These are phyloP conservation scores for Fusarium illudens DNA, from an alignment of 2,329 filamentous ascomycete genomes.

Conservation along the genomic window DNA sequence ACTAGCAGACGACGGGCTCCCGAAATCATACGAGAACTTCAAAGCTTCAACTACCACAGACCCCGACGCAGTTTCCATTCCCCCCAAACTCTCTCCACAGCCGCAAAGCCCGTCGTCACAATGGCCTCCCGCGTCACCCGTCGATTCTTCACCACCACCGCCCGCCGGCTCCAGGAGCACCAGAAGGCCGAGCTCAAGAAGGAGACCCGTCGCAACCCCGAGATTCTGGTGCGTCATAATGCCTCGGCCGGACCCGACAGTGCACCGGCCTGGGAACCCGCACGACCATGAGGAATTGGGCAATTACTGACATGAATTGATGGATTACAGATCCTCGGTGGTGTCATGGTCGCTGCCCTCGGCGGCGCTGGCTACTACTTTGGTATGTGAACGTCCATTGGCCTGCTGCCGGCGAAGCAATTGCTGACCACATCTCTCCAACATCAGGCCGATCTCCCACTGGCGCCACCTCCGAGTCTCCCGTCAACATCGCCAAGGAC, in stretches of 20 bases:
- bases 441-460: slow-evolving; percentile 81
- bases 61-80: slow-evolving; percentile 29
- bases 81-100: slow-evolving; percentile 20
- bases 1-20: slow-evolving; percentile 27
- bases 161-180: slow-evolving; percentile 59
- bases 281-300: not conserved
- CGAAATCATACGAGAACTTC: slow-evolving; percentile 47
- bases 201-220: slow-evolving; percentile 65
- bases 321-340: slow-evolving; percentile 78
- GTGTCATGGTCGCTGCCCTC: slow-evolving; percentile 89
- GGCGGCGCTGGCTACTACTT: slow-evolving; percentile 91
- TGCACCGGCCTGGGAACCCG: not conserved
- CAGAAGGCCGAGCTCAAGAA: slow-evolving; percentile 61
- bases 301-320: slow-evolving; percentile 26
- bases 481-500: slow-evolving; percentile 75
- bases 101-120: slow-evolving; percentile 42
- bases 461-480: slow-evolving; percentile 79
- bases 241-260: slow-evolving; percentile 29
- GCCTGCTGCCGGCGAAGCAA: slow-evolving; percentile 2
- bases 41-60: slow-evolving; percentile 37
- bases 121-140: slow-evolving; percentile 68
- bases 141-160: slow-evolving; percentile 63
- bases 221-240: slow-evolving; percentile 56
- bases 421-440: slow-evolving; percentile 34
- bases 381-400: slow-evolving; percentile 58